Base-by-base conservation (phyloP, 2,329 filamentous ascomycete species). In the Berkeleyomyces rouxiae region DNA sequence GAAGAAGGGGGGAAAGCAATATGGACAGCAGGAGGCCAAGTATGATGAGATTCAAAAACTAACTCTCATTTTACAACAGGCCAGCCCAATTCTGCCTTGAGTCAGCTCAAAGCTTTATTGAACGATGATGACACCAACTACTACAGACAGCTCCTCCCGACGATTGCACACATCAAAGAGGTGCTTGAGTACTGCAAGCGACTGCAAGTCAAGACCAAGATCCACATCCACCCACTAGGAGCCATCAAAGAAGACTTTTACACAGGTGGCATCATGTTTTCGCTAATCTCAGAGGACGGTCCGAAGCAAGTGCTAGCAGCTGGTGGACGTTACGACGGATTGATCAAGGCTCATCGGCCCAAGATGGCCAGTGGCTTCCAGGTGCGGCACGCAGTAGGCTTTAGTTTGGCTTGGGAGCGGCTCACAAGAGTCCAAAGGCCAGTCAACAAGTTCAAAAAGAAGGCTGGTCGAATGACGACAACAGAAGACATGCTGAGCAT, bases 231-330 rank as follows among this genome's bases (percentile, higher is more conserved):
- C 66, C 91, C 92, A 0, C 78, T 99, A 5, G 88, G 85, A 70
- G 95, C 88, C 71, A 82, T 95, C 69, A 95, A 95, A 69, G 91
- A 96, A 70, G 87, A 86, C 63, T 96, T 97, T 71, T 99, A 93
- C 72, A 78, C 82, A 16, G 87, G 87, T 0, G 91, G 91, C 6
- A 78, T 97, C 37, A 77, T 97, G 51, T 97, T 99, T 71, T 88
- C 95, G 65, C 96, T 90, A 69, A 75, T 96, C 1, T 90, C 91
- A 66, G 92, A 97, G 71, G 85, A 82, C 66, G 95, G 90, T 71
- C 82, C 86, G 65, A 85, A 82, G 68, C 87, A 93, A 67, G 88
- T 97, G 0, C 90, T 97, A 69, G 93, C 92, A 4, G 93, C 91
- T 40, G 93, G 95, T 59, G 93, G 93, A 2, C 83, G 93, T 58